These are phyloP conservation scores for Cladosporium sphaerospermum DNA, from an alignment of 2,329 filamentous ascomycete genomes.

Conservation along the genomic window DNA sequence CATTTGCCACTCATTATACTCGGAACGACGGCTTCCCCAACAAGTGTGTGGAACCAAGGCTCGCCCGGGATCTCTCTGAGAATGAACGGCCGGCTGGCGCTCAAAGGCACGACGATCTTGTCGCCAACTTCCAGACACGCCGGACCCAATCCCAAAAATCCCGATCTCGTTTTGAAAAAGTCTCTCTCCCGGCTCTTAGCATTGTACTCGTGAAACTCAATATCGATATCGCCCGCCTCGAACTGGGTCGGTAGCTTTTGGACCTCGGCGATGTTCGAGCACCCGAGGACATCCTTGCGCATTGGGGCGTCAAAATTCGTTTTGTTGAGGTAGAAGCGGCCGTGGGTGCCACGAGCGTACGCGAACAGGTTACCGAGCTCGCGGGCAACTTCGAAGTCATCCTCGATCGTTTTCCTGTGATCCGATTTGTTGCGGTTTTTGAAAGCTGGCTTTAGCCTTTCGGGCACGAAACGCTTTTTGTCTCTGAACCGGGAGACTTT, in stretches of 20 bases:
- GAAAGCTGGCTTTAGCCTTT: constrained; percentile 5
- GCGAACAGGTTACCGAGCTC: constrained; percentile 15
- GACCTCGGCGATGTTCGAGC: constrained; percentile 7
- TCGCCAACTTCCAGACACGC: constrained; percentile 10
- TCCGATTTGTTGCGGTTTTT: constrained; percentile 2
- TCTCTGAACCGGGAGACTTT: constrained; percentile 10
- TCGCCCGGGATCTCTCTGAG: constrained; percentile 5
- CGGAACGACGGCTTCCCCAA: constrained; percentile 14
- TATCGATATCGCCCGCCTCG: constrained; percentile 7
- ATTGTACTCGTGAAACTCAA: constrained; percentile 13
- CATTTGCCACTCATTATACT: constrained; percentile 13
- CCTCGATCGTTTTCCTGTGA: background rate
- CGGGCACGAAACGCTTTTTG: constrained; percentile 3
- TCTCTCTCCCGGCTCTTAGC: constrained; percentile 15
- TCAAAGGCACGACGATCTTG: constrained; percentile 12
- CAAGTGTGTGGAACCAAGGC: constrained; percentile 8
- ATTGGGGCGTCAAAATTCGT: constrained; percentile 13
- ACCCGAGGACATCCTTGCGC: constrained; percentile 13
- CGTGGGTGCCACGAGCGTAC: constrained; percentile 10
- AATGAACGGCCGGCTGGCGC: constrained; percentile 14
- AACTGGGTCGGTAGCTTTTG: constrained; percentile 10
- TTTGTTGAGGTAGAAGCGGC: constrained; percentile 12
- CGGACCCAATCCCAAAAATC: constrained; percentile 19
- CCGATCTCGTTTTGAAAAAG: constrained; percentile 19
- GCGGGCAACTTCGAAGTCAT: constrained; percentile 14